phyloP scores from a whole-genome alignment of 2,329 filamentous ascomycete genomes.

The Trichoderma sp. region DNA sequence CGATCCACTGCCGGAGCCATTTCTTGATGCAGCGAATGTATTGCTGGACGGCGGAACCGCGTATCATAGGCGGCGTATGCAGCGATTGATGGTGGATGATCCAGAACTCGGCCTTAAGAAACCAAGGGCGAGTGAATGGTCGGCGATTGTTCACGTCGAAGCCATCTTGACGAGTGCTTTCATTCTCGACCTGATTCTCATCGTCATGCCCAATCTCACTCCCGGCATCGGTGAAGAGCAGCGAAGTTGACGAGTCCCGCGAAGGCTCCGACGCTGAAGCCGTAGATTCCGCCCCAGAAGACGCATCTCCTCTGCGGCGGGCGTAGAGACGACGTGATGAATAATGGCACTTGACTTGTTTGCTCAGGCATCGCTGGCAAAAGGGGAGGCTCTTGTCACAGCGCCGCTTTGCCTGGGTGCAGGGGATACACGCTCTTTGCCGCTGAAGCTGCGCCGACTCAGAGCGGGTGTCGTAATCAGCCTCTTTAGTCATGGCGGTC shows the following conservation, averaged over 20 bases:
- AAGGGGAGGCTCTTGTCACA: conserved; percentile 40
- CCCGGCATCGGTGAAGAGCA: not conserved
- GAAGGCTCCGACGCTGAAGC: not conserved
- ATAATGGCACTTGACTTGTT: conserved; percentile 33
- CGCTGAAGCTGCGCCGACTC: not conserved
- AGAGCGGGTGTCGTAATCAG: not conserved
- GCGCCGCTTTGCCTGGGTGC: conserved; percentile 41
- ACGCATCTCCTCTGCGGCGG: not conserved
- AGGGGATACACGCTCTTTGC: conserved; percentile 39
- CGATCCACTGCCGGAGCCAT: conserved; percentile 34
- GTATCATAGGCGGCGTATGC: conserved; percentile 1
- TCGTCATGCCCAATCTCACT: not conserved
- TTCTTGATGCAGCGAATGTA: conserved; percentile 32
- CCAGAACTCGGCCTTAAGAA: conserved; percentile 30
- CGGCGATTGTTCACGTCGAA: not conserved
- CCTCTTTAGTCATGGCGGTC: not conserved
- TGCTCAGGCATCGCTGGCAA: conserved; percentile 38
- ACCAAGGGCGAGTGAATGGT: conserved; percentile 19
- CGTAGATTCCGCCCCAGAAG: not conserved
- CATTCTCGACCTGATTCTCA: not conserved
- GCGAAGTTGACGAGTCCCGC: not conserved
- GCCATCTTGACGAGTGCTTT: too few relatives aligned
- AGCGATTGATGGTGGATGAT: conserved; percentile 22
- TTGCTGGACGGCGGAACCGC: conserved; percentile 30
- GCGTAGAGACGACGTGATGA: conserved; percentile 26